Conservation (phyloP, 2,329 filamentous ascomycete species). For the Amauroascus verrucosus region DNA sequence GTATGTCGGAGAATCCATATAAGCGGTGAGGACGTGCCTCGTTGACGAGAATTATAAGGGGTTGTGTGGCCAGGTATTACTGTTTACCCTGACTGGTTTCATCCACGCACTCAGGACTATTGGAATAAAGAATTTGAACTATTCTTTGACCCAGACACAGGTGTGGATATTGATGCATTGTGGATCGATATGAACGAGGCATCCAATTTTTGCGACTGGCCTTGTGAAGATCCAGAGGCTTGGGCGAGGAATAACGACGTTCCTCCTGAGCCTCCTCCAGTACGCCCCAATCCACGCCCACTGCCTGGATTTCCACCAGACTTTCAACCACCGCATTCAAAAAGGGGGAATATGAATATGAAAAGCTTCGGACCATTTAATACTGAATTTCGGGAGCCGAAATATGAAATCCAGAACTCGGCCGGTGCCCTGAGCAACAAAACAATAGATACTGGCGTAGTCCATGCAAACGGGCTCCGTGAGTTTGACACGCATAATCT, state of each 20-base stretch:
- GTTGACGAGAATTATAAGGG: slow-evolving; percentile 27
- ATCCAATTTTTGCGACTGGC: slow-evolving; percentile 39
- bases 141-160: slow-evolving; percentile 51
- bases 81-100: slow-evolving; percentile 63
- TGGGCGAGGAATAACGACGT: slow-evolving; percentile 34
- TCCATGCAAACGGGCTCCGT: slow-evolving; percentile 51
- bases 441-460: slow-evolving; percentile 52
- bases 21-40: neutral
- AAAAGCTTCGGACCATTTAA: slow-evolving; percentile 47
- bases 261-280: slow-evolving; percentile 48
- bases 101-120: slow-evolving; percentile 48
- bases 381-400: slow-evolving; percentile 50
- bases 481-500: slow-evolving; percentile 63
- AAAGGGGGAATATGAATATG: slow-evolving; percentile 16
- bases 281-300: slow-evolving; percentile 49
- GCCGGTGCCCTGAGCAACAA: slow-evolving; percentile 40
- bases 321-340: slow-evolving; percentile 45
- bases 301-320: slow-evolving; percentile 54
- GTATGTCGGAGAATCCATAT: neutral
- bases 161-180: slow-evolving; percentile 59
- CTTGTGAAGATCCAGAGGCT: slow-evolving; percentile 40
- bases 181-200: slow-evolving; percentile 58
- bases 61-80: slow-evolving; percentile 65
- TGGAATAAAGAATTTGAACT: slow-evolving; percentile 54
- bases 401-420: slow-evolving; percentile 52